Evolutionary conservation across 164 flowering plant species (phyloP).

Genomic region (Hamamelis virginiana): DNA sequence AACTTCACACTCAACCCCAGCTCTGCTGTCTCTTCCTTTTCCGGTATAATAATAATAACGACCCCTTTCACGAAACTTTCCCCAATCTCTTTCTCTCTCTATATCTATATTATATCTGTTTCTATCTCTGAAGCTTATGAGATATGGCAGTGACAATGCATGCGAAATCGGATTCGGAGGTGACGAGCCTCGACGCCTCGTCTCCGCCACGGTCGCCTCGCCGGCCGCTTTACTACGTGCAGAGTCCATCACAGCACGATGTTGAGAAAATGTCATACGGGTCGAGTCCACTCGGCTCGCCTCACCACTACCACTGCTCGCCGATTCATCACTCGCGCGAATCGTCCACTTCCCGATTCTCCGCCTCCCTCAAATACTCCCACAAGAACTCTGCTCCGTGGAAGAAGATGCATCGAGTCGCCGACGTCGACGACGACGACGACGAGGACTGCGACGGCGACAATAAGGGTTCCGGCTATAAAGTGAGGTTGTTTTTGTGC

Average conservation of each 20-base stretch:
- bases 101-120: neutral
- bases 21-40: neutral
- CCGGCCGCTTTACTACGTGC: slow-evolving; percentile 79
- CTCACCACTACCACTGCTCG: slow-evolving; percentile 66
- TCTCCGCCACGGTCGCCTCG: slow-evolving; percentile 76
- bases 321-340: slow-evolving; percentile 92
- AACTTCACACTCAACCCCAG: slow-evolving; percentile 18
- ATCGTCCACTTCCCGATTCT: slow-evolving; percentile 84
- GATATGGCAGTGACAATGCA: slow-evolving; percentile 42
- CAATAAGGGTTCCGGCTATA: neutral
- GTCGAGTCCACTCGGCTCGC: slow-evolving; percentile 72
- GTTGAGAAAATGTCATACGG: slow-evolving; percentile 80
- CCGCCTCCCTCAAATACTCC: slow-evolving; percentile 60
- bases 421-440: slow-evolving; percentile 8
- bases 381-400: slow-evolving; percentile 27
- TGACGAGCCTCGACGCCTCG: slow-evolving; percentile 68
- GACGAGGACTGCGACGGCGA: slow-evolving; percentile 34
- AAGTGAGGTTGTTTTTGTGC: slow-evolving; percentile 32
- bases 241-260: slow-evolving; percentile 92
- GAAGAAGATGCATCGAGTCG: slow-evolving; percentile 35
- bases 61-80: too few species aligned
- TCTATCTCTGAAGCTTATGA: neutral
- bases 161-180: slow-evolving; percentile 89
- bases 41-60: too few species aligned
- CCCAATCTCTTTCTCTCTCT: too few species aligned